Conservation (phyloP, 192 early-diverging fungal genomes). For the Paraglomus brasilianum region DNA sequence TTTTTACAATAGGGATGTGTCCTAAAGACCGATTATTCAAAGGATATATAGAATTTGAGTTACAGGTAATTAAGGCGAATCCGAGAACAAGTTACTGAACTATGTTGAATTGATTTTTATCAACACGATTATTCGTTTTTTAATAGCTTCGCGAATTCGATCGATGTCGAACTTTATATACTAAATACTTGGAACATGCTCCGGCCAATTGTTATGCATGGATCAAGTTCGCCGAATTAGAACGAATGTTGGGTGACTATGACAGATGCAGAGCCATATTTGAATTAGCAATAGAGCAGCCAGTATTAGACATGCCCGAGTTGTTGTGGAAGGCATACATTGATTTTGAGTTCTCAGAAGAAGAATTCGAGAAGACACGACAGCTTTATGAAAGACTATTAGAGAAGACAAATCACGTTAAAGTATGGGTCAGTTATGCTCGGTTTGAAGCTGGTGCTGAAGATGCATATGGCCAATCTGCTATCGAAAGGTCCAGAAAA, state of each 20-base stretch:
- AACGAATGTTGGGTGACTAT: constrained; percentile 78
- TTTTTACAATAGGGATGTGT: constrained; percentile 46
- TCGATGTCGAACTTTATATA: constrained; percentile 83
- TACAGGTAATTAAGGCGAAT: constrained; percentile 52
- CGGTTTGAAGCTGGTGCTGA: constrained; percentile 77
- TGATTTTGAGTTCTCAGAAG: constrained; percentile 87
- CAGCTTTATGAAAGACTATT: constrained; percentile 83
- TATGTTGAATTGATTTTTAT: neutral
- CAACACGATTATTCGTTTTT: neutral
- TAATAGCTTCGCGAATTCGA: constrained; percentile 85
- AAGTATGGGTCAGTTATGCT: constrained; percentile 95
- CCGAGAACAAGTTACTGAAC: neutral
- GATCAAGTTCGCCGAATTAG: constrained; percentile 96
- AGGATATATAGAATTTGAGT: constrained; percentile 95
- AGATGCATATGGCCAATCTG: constrained; percentile 50
- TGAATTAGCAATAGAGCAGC: constrained; percentile 88
- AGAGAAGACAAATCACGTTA: constrained; percentile 88
- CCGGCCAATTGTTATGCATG: constrained; percentile 87
- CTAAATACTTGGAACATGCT: constrained; percentile 89
- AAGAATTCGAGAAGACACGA: constrained; percentile 77
- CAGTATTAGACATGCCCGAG: constrained; percentile 95
- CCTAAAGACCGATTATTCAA: constrained; percentile 93
- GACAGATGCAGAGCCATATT: constrained; percentile 87
- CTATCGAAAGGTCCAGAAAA: constrained; percentile 55
- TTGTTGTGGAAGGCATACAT: constrained; percentile 98